Conservation (phyloP, 768 basidiomycete genomes). For the Lactarius indigo region DNA sequence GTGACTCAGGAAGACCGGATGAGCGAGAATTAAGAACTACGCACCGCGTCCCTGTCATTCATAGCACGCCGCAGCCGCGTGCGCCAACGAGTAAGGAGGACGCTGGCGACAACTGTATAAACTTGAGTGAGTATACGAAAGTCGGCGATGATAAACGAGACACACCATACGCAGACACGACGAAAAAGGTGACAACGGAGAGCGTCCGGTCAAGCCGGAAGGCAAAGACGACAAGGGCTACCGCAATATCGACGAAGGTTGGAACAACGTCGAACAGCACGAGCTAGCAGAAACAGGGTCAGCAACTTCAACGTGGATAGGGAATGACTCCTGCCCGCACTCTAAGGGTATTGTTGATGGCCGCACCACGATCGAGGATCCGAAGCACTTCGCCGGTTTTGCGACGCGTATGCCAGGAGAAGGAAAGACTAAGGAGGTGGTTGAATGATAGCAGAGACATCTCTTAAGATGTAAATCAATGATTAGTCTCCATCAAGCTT, state of each 20-base stretch:
- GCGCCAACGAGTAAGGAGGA: slow-evolving; percentile 66
- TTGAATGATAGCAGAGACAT: slow-evolving; percentile 86
- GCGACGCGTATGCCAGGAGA: slow-evolving; percentile 75
- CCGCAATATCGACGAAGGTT: slow-evolving; percentile 72
- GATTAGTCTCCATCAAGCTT: not conserved
- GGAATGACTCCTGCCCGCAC: slow-evolving; percentile 30
- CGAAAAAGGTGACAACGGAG: slow-evolving; percentile 61
- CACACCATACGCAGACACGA: slow-evolving; percentile 72
- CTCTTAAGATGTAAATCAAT: slow-evolving; percentile 40
- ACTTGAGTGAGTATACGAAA: slow-evolving; percentile 8
- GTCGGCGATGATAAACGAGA: not conserved
- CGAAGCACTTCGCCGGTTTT: slow-evolving; percentile 85
- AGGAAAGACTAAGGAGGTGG: slow-evolving; percentile 82
- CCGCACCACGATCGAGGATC: slow-evolving; percentile 78
- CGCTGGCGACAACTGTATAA: slow-evolving; percentile 43
- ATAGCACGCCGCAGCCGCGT: slow-evolving; percentile 72
- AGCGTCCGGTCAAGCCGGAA: slow-evolving; percentile 63
- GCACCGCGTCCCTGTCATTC: slow-evolving; percentile 77
- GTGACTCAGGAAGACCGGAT: not conserved
- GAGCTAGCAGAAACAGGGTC: slow-evolving; percentile 41
- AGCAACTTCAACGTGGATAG: not conserved
- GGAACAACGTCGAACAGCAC: slow-evolving; percentile 83
- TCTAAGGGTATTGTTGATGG: slow-evolving; percentile 80
- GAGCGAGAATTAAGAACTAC: slow-evolving; percentile 27
- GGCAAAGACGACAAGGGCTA: slow-evolving; percentile 68